Conservation (phyloP, 805 yeast genomes). For the Cyberlindnera sargentensis region DNA sequence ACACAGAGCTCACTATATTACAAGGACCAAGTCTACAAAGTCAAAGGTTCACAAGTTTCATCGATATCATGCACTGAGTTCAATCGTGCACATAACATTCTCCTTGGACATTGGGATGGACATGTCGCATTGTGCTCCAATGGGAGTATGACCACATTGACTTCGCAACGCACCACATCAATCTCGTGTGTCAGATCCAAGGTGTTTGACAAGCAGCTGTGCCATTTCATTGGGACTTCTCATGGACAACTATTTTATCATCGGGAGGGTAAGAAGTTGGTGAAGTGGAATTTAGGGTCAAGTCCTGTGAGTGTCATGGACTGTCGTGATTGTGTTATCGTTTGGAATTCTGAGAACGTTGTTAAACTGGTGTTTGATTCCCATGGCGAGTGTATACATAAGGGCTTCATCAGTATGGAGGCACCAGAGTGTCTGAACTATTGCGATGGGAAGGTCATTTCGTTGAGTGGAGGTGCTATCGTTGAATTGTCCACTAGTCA, state of each 20-base stretch:
- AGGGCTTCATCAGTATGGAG: slow-evolving; percentile 16
- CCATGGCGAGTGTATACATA: slow-evolving; percentile 1
- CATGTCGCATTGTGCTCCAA: slow-evolving; percentile 4
- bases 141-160: slow-evolving; percentile 2
- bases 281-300: slow-evolving; percentile 13
- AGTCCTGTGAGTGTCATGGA: slow-evolving; percentile 20
- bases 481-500: background rate
- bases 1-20: background rate
- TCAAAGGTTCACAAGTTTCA: slow-evolving; percentile 11
- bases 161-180: slow-evolving; percentile 6
- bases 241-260: slow-evolving; percentile 14
- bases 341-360: slow-evolving; percentile 15
- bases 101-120: slow-evolving; percentile 23
- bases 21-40: slow-evolving; percentile 2
- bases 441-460: slow-evolving; percentile 1
- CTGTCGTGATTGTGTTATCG: slow-evolving; percentile 6
- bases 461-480: slow-evolving; percentile 1
- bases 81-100: slow-evolving; percentile 1
- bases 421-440: slow-evolving; percentile 7
- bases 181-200: slow-evolving; percentile 17
- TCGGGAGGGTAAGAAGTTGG: background rate
- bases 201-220: background rate
- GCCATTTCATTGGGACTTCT: slow-evolving; percentile 18
- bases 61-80: slow-evolving; percentile 5
- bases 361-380: slow-evolving; percentile 4